Conservation (phyloP, 2,329 filamentous ascomycete genomes). For the Akanthomyces muscarius region DNA sequence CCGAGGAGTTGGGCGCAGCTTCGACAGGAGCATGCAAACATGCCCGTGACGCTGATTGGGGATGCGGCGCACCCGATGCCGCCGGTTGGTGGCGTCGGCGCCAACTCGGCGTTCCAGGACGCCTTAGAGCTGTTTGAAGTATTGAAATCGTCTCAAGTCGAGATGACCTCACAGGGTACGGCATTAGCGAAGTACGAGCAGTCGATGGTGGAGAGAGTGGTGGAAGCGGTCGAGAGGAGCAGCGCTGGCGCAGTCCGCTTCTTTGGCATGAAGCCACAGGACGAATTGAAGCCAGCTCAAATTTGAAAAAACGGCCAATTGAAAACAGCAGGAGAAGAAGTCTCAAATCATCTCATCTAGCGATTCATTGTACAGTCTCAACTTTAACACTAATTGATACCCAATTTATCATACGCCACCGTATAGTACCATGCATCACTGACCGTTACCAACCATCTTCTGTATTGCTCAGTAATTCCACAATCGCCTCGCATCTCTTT, state of each 20-base stretch:
- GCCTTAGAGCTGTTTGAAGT: conserved; percentile 10
- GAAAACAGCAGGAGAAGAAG: no score
- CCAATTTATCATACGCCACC: no score
- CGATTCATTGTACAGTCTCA: no score
- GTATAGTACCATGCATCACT: no score
- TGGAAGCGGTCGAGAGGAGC: conserved; percentile 2
- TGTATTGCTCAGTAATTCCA: no score
- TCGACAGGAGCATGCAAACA: background rate
- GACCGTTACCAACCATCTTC: no score
- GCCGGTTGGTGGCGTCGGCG: conserved; percentile 16
- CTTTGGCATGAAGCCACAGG: conserved; percentile 16
- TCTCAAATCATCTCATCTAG: no score
- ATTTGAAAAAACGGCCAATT: background rate
- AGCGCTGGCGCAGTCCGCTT: background rate
- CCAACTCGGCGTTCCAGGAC: conserved; percentile 17
- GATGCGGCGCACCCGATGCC: conserved; percentile 20
- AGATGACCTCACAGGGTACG: background rate
- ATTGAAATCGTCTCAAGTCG: background rate
- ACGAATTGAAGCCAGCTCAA: background rate
- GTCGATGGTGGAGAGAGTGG: conserved; percentile 5
- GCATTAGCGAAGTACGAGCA: conserved; percentile 9
- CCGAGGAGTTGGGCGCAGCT: background rate
- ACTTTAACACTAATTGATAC: no score
- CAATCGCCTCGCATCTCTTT: no score
- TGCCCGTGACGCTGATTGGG: conserved; percentile 17